A percentile compares a stretch with the other conserved stretches of the same genome.
Conservation (phyloP, 108 stramenopile genomes). For the Cyclotella atomus region DNA sequence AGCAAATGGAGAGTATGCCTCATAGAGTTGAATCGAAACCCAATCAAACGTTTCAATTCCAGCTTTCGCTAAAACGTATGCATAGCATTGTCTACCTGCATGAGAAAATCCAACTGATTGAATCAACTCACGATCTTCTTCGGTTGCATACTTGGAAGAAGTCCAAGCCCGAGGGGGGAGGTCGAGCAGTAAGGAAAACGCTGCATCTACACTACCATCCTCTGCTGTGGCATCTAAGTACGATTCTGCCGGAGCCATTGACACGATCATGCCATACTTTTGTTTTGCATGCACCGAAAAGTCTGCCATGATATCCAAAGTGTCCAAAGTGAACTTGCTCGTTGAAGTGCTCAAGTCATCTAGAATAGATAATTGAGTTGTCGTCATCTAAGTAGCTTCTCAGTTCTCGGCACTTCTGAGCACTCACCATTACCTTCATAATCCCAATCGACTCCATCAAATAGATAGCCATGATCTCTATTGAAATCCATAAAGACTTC, state of each 20-base stretch:
- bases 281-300: constrained; percentile 46
- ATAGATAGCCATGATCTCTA: constrained; percentile 42
- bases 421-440: constrained; percentile 85
- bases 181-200: constrained; percentile 32
- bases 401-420: no score
- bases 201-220: constrained; percentile 17
- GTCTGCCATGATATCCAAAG: constrained; percentile 66
- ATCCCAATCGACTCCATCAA: constrained; percentile 90
- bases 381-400: no score
- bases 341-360: constrained; percentile 59
- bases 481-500: constrained; percentile 49
- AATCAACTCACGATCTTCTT: constrained; percentile 38
- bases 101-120: constrained; percentile 56
- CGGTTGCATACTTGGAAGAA: constrained; percentile 30
- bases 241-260: constrained; percentile 86
- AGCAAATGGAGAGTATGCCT: constrained; percentile 74
- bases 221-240: constrained; percentile 69
- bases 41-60: constrained; percentile 74
- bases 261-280: constrained; percentile 66
- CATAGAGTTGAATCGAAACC: constrained; percentile 85
- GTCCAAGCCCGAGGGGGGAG: constrained; percentile 40
- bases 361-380: no score
- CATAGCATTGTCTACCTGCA: constrained; percentile 79
- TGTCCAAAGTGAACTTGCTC: constrained; percentile 54
- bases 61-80: constrained; percentile 73